Evolutionary conservation across 768 basidiomycete genomes (phyloP).

Genomic region (Collybiopsis confluens): DNA sequence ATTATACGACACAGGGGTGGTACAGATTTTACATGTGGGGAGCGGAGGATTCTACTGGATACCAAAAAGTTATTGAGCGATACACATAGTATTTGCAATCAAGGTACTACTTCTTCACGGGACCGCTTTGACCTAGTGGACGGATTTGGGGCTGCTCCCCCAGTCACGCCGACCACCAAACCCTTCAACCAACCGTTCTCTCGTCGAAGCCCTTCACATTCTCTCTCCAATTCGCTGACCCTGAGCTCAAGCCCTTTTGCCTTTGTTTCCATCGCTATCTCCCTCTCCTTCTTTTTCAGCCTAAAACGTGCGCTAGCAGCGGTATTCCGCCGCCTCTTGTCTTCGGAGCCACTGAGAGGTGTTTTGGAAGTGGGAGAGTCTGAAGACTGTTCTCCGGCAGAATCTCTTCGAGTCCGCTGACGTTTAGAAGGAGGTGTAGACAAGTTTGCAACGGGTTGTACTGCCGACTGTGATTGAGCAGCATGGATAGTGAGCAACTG

Average conservation of each 20-base stretch:
- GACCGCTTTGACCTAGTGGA: neutral
- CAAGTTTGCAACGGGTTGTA: constrained; percentile 13
- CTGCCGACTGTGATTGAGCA: neutral
- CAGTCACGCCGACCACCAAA: constrained; percentile 83
- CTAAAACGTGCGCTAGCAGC: constrained; percentile 92
- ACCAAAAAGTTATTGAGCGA: too few relatives aligned
- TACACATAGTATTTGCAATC: neutral
- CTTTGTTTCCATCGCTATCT: constrained; percentile 80
- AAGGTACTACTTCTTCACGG: neutral
- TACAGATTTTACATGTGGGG: too few relatives aligned
- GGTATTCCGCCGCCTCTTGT: constrained; percentile 92
- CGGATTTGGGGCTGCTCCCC: constrained; percentile 47
- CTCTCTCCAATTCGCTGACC: constrained; percentile 81
- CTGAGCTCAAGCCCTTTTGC: constrained; percentile 81
- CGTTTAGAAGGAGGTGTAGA: constrained; percentile 43
- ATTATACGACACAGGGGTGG: too few relatives aligned
- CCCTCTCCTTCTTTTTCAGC: constrained; percentile 94
- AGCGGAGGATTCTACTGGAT: too few relatives aligned
- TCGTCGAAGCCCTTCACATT: constrained; percentile 81
- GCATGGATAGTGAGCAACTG: constrained; percentile 56
- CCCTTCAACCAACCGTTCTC: constrained; percentile 95
- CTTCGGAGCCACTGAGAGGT: constrained; percentile 59
- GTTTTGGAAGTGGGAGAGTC: constrained; percentile 23
- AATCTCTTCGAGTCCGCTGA: constrained; percentile 49
- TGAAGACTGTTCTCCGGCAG: constrained; percentile 32